Percentiles rank a stretch among this genome's conserved stretches.
phyloP scores from a whole-genome alignment of 139 green algal genomes.

The Coccomyxa sp. region DNA sequence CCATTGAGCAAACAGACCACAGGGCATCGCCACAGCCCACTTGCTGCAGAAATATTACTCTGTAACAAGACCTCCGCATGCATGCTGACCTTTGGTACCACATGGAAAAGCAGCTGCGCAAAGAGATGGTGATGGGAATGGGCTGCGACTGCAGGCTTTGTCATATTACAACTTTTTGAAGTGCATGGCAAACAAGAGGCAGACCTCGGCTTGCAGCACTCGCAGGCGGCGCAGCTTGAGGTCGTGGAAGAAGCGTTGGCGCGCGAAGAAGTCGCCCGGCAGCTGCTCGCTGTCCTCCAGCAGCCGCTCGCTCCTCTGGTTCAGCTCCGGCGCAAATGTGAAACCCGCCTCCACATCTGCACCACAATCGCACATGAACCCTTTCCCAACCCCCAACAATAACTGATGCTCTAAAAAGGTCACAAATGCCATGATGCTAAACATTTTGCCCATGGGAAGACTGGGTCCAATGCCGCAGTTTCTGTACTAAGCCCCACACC shows the following conservation, averaged over 20 bases:
- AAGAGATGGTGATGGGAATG: neutral
- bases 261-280: constrained; percentile 33
- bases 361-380: neutral
- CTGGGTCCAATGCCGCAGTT: no score
- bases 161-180: neutral
- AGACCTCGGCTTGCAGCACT: constrained; percentile 10
- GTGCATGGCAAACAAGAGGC: neutral
- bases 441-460: no score
- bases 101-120: neutral
- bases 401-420: neutral
- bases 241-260: constrained; percentile 24
- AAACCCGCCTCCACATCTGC: constrained; percentile 11
- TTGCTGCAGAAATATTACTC: neutral
- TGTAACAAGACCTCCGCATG: neutral
- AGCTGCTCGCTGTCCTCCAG: constrained; percentile 33
- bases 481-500: no score
- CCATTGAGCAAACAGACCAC: neutral
- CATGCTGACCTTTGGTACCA: neutral
- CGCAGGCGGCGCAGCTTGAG: constrained; percentile 5
- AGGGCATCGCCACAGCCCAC: neutral
- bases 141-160: neutral
- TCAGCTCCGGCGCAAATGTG: constrained; percentile 34
- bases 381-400: neutral
- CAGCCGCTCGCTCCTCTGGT: constrained; percentile 29
- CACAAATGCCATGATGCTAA: neutral